Conservation (phyloP, 495 filamentous ascomycete genomes). For the Lasiosphaeria miniovina region DNA sequence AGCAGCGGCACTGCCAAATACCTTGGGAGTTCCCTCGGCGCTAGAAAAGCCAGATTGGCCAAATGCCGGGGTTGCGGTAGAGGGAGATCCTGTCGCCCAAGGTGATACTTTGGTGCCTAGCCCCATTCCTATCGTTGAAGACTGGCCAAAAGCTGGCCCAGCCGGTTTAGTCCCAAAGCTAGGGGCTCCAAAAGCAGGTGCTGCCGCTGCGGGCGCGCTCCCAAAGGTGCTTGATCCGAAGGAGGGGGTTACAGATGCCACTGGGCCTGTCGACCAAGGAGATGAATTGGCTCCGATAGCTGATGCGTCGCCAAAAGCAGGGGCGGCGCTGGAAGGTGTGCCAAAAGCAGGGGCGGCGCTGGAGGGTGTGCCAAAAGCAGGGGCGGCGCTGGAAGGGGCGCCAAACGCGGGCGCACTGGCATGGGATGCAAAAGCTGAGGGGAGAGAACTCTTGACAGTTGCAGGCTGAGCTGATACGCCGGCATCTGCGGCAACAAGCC, state of each 20-base stretch:
- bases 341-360: conserved; percentile 31
- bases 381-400: conserved; percentile 16
- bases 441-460: conserved; percentile 19
- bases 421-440: conserved; percentile 29
- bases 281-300: conserved; percentile 39
- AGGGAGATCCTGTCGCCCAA: conserved; percentile 37
- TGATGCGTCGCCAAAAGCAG: conserved; percentile 41
- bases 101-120: conserved; percentile 37
- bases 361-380: conserved; percentile 29
- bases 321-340: conserved; percentile 14
- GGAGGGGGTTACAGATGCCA: conserved; percentile 29
- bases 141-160: conserved; percentile 44
- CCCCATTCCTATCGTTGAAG: conserved; percentile 38
- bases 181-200: conserved; percentile 36
- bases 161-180: conserved; percentile 37
- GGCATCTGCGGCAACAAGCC: conserved; percentile 50
- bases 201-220: conserved; percentile 30
- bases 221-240: conserved; percentile 43
- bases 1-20: conserved; percentile 34
- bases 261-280: conserved; percentile 34
- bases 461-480: conserved; percentile 29
- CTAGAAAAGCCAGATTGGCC: conserved; percentile 38
- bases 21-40: conserved; percentile 20
- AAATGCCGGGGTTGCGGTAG: conserved; percentile 33
- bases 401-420: conserved; percentile 31